Evolutionary conservation across 163 green algal species (phyloP).

Genomic region (Prototheca stagnorum): DNA sequence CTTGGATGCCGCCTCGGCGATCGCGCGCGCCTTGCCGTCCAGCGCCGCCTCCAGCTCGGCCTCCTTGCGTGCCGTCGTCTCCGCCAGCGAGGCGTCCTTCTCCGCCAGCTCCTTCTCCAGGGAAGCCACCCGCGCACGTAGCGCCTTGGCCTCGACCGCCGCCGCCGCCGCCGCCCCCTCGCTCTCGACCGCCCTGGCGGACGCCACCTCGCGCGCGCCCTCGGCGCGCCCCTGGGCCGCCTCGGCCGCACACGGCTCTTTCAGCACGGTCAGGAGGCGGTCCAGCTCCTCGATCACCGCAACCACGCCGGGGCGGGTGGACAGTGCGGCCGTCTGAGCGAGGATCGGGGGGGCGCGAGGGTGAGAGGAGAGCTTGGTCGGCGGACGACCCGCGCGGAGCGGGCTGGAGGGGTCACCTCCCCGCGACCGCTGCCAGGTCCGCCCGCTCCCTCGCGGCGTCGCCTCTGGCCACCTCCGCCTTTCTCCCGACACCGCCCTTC

Average conservation of each 20-base stretch:
- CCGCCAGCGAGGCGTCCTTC: too few relatives aligned
- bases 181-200: constrained; percentile 3
- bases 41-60: constrained; percentile 1
- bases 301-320: constrained; percentile 10
- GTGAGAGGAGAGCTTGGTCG: too few relatives aligned
- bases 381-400: too few relatives aligned
- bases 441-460: too few relatives aligned
- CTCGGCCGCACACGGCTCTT: constrained; percentile 13
- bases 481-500: too few relatives aligned
- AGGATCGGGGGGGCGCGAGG: too few relatives aligned
- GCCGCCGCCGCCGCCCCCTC: constrained; percentile 13
- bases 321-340: too few relatives aligned
- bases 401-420: too few relatives aligned
- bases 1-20: not conserved
- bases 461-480: too few relatives aligned
- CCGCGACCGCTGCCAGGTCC: too few relatives aligned
- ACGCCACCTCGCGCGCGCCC: constrained; percentile 3
- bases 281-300: constrained; percentile 34
- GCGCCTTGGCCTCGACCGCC: too few relatives aligned
- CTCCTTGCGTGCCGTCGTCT: too few relatives aligned
- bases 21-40: constrained; percentile 3
- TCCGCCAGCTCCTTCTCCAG: not conserved
- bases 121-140: not conserved
- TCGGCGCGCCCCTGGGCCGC: not conserved
- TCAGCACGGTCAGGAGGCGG: constrained; percentile 14